Percentiles rank a stretch among this genome's conserved stretches.
These are phyloP conservation scores for Xylariaceae sp. DNA, from an alignment of 2,329 filamentous ascomycete genomes.

Conservation along the genomic window DNA sequence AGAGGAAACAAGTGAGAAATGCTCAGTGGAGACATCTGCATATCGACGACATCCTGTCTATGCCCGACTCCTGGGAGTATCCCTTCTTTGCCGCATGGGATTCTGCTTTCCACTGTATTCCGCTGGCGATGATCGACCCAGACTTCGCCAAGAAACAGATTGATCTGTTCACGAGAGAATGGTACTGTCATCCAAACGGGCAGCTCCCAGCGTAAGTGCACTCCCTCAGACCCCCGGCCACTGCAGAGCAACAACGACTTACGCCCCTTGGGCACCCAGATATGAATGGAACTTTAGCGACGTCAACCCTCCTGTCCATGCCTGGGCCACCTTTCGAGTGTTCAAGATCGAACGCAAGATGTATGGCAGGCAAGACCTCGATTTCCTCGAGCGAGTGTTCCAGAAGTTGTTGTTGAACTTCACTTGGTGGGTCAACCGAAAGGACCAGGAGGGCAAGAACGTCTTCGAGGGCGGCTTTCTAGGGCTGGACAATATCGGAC, in stretches of 20 bases:
- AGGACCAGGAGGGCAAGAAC: constrained; percentile 91
- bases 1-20: constrained; percentile 77
- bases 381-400: constrained; percentile 94
- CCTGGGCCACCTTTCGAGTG: constrained; percentile 89
- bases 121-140: constrained; percentile 92
- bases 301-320: constrained; percentile 93
- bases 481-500: constrained; percentile 91
- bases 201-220: constrained; percentile 74
- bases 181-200: constrained; percentile 98
- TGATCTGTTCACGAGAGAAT: constrained; percentile 91
- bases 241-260: too few relatives aligned
- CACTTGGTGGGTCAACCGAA: constrained; percentile 99
- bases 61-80: constrained; percentile 99
- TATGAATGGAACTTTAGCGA: constrained; percentile 98
- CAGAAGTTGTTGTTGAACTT: constrained; percentile 95
- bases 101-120: constrained; percentile 93
- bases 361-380: constrained; percentile 88
- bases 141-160: constrained; percentile 98
- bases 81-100: constrained; percentile 98
- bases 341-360: constrained; percentile 99
- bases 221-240: too few relatives aligned
- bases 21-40: constrained; percentile 91
- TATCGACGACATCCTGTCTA: constrained; percentile 89
- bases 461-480: constrained; percentile 96
- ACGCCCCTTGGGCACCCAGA: constrained; percentile 26